Base-by-base conservation (phyloP, 495 filamentous ascomycete species). In the Penicillium steckii region DNA sequence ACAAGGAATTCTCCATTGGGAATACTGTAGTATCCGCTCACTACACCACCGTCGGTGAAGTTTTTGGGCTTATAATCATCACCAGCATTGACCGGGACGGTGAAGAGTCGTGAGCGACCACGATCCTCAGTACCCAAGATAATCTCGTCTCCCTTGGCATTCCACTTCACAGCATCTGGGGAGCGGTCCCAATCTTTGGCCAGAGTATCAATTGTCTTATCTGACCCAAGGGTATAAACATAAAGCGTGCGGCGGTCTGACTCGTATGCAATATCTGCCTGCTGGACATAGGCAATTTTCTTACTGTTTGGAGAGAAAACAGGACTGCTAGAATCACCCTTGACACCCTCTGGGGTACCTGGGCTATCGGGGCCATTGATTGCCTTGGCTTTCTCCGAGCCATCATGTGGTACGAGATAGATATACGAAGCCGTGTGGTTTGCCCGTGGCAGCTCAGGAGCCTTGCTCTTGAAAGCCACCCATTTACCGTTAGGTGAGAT, bases 391-490 rank as follows among this genome's bases (percentile, higher is more conserved):
- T 60, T 58, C 23, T 53, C 38, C 3, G 63, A 71, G 6, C 69
- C 67, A 45, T 73, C 72, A 43, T 69, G 67, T 9, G 72, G 66
- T 2, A 62, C 68, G 12, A 73, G 60, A 48, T 72, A 74, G 40
- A 74, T 70, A 42, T 74, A 72, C 0, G 65, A 65, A 0, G 69
- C 64, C 12, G 72, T 74, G 44, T 65, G 48, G 44, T 75, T 74
- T 8, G 71, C 70, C 8, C 58, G 50, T 2, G 72, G 71, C 5
- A 73, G 32, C 25, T 75, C 69, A 5, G 69, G 69, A 0, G 69
- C 70, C 51, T 75, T 75, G 60, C 69, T 74, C 59, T 71, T 70
- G 65, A 70, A 74, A 3, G 66, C 64, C 24, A 73, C 70, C 64
- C 57, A 69, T 44, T 66, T 65, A 18, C 74, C 74, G 38, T 74